Percentiles rank a stretch among this genome's conserved stretches.
phyloP scores from a whole-genome alignment of 108 stramenopile species.

The Pseudonitzschia pungens region DNA sequence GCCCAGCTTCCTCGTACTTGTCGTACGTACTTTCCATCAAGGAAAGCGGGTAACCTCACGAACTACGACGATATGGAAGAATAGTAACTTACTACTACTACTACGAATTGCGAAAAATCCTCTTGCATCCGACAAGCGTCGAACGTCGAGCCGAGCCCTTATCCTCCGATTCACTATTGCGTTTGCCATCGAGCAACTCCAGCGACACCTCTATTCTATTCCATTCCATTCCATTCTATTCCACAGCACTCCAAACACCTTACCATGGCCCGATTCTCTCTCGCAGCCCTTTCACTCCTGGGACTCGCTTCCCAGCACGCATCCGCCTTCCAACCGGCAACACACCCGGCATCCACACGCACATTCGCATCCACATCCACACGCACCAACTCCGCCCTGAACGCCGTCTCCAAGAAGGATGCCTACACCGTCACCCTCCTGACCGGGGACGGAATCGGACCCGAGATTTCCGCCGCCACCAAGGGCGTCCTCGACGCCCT shows the following conservation, averaged over 20 bases:
- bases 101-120: too few species aligned
- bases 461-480: conserved; percentile 92
- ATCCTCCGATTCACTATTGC: too few species aligned
- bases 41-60: too few species aligned
- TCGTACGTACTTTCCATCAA: too few species aligned
- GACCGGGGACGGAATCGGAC: conserved; percentile 92
- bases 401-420: conserved; percentile 84
- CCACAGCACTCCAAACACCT: not conserved
- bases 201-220: too few species aligned
- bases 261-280: conserved; percentile 22
- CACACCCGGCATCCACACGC: not conserved
- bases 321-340: not conserved
- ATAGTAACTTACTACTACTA: too few species aligned
- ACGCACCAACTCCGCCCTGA: conserved; percentile 1
- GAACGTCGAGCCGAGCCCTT: too few species aligned
- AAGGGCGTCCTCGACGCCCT: conserved; percentile 70
- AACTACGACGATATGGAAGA: too few species aligned
- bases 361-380: too few species aligned
- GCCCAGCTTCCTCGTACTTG: too few species aligned
- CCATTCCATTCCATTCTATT: not conserved
- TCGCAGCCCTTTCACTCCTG: conserved; percentile 9
- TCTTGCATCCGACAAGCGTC: too few species aligned
- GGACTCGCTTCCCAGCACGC: not conserved
- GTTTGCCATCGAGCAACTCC: too few species aligned
- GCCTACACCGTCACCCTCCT: conserved; percentile 82